Evolutionary conservation across 2,329 filamentous ascomycete genomes (phyloP).

Genomic region (Purpureocillium takamizusanense): DNA sequence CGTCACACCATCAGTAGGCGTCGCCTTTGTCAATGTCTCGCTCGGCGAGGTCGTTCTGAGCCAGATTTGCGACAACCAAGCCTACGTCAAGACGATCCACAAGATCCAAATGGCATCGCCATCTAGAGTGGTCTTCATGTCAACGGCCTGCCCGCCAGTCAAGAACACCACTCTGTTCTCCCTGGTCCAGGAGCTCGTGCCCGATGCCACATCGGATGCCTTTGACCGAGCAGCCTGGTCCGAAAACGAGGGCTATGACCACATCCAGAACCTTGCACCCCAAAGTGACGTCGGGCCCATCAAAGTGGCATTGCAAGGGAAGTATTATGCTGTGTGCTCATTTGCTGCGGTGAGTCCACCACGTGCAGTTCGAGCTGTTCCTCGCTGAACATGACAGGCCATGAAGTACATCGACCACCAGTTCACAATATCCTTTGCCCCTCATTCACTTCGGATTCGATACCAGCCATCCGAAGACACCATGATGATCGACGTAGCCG

Average conservation of each 20-base stretch:
- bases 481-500: slow-evolving; percentile 92
- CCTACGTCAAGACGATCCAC: slow-evolving; percentile 79
- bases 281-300: slow-evolving; percentile 71
- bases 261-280: slow-evolving; percentile 72
- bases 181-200: slow-evolving; percentile 55
- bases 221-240: slow-evolving; percentile 79
- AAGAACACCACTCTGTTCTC: slow-evolving; percentile 64
- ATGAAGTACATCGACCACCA: slow-evolving; percentile 73
- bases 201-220: slow-evolving; percentile 25
- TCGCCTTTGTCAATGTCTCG: slow-evolving; percentile 80
- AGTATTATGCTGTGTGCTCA: slow-evolving; percentile 77
- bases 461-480: slow-evolving; percentile 85
- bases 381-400: slow-evolving; percentile 39
- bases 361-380: no score
- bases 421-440: slow-evolving; percentile 47
- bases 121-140: slow-evolving; percentile 69
- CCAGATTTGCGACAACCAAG: slow-evolving; percentile 88
- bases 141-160: slow-evolving; percentile 55
- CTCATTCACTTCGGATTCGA: slow-evolving; percentile 52
- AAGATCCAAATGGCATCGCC: slow-evolving; percentile 78
- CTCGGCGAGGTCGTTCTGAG: slow-evolving; percentile 79
- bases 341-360: slow-evolving; percentile 66
- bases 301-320: slow-evolving; percentile 70
- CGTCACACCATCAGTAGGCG: slow-evolving; percentile 71
- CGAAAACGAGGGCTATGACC: slow-evolving; percentile 66